Base-by-base conservation (phyloP, 495 filamentous ascomycete species). In the Daldinia caldariorum region DNA sequence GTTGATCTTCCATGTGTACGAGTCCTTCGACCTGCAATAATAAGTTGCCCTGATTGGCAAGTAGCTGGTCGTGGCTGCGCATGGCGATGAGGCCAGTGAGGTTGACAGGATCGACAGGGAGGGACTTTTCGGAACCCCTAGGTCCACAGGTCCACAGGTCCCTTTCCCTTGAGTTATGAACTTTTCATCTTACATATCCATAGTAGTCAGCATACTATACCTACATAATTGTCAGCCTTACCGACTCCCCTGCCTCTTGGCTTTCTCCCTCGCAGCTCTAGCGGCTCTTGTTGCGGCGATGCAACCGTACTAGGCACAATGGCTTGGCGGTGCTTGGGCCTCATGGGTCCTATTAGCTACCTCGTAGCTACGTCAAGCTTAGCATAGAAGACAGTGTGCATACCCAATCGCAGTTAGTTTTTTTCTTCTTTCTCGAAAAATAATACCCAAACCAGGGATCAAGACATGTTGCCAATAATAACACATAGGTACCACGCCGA, bases 21-120 rank as follows among this genome's bases (percentile, higher is more conserved):
- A 55, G 59, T 58, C 53, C 34, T 56, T 50, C 12, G 55, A 65
- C 39, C 39, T 57, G 29, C 54, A 50, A 31, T 22, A 1, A 31
- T 22, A 1, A 31, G 8, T 56, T 50, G 41, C 35, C 55, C 51
- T 37, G 14, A 61, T 63, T 43, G 47, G 69, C 59, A 67, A 64
- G 67, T 64, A 50, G 67, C 59, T 10, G 39, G 35, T 64, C 38
- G 69, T 72, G 69, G 69, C 69, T 72, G 63, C 54, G 64, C 64
- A 72, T 60, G 60, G 61, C 50, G 61, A 66, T 66, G 67, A 66
- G 49, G 37, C 16, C 50, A 57, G 61, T 70, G 67, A 66, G 49
- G 37, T 29, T 56, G 32, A 54, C 47, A 60, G 63, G 69, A 72
- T 72, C 47, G 4, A 16, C 56, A 16, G 50, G 57, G 22, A 66